Conservation (phyloP, 805 yeast species). For the Candida mattraensis region DNA sequence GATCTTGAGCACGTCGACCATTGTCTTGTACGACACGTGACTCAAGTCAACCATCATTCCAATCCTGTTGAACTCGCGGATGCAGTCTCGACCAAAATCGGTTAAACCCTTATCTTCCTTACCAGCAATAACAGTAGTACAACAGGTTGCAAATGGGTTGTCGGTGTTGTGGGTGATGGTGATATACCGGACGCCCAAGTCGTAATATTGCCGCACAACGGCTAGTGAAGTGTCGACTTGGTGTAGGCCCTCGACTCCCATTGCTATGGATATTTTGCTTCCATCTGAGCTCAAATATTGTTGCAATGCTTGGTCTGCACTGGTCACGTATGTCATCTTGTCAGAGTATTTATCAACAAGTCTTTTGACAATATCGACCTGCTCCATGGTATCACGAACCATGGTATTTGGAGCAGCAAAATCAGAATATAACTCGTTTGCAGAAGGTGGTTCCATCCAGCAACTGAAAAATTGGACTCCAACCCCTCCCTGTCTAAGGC, state of each 20-base stretch:
- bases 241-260: too few species aligned
- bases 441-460: slow-evolving; percentile 47
- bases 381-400: slow-evolving; percentile 55
- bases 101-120: slow-evolving; percentile 47
- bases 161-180: too few species aligned
- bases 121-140: too few species aligned
- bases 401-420: slow-evolving; percentile 44
- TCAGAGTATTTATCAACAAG: slow-evolving; percentile 42
- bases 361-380: slow-evolving; percentile 50
- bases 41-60: slow-evolving; percentile 56
- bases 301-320: slow-evolving; percentile 41
- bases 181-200: too few species aligned
- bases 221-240: too few species aligned
- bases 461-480: slow-evolving; percentile 54
- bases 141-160: too few species aligned
- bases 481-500: slow-evolving; percentile 42
- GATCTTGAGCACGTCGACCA: slow-evolving; percentile 43
- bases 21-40: slow-evolving; percentile 51
- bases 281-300: slow-evolving; percentile 32
- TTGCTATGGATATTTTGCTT: too few species aligned
- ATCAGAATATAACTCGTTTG: slow-evolving; percentile 40
- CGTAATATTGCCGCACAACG: too few species aligned
- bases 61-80: slow-evolving; percentile 50
- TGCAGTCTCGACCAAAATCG: slow-evolving; percentile 40
- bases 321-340: slow-evolving; percentile 40